These are phyloP conservation scores for Lichtheimia corymbifera DNA, from an alignment of 371 early-diverging fungal genomes.

Conservation along the genomic window DNA sequence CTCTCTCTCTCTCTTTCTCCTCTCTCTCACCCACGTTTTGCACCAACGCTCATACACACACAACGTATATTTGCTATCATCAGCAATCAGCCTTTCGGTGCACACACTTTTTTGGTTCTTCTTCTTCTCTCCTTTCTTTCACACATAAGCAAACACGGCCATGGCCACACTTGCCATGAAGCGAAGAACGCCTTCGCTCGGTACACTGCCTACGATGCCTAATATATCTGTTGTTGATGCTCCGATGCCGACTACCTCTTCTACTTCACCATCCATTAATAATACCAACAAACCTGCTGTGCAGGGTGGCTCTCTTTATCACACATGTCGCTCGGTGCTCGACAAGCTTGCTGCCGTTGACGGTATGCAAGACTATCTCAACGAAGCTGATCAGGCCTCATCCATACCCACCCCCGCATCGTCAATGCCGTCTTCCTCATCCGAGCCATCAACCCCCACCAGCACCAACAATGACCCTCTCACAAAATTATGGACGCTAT, in stretches of 20 bases:
- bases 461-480: slow-evolving; percentile 69
- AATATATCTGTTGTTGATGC: slow-evolving; percentile 24
- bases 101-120: background rate
- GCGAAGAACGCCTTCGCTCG: slow-evolving; percentile 34
- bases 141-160: background rate
- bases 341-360: slow-evolving; percentile 63
- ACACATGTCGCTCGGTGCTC: slow-evolving; percentile 59
- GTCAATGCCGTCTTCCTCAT: slow-evolving; percentile 22
- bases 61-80: background rate
- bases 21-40: background rate
- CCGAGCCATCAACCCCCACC: slow-evolving; percentile 31
- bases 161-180: slow-evolving; percentile 30
- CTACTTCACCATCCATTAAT: slow-evolving; percentile 8
- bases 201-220: slow-evolving; percentile 21
- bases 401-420: slow-evolving; percentile 12
- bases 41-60: background rate
- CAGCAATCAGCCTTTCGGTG: background rate
- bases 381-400: slow-evolving; percentile 21
- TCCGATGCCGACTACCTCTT: slow-evolving; percentile 25
- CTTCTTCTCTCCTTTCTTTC: slow-evolving; percentile 1
- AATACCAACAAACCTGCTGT: slow-evolving; percentile 39
- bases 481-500: slow-evolving; percentile 83
- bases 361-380: slow-evolving; percentile 59
- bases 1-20: background rate
- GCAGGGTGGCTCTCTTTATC: slow-evolving; percentile 58